phyloP scores from a whole-genome alignment of 2,329 filamentous ascomycete species.

The Ambrosiella xylebori region DNA sequence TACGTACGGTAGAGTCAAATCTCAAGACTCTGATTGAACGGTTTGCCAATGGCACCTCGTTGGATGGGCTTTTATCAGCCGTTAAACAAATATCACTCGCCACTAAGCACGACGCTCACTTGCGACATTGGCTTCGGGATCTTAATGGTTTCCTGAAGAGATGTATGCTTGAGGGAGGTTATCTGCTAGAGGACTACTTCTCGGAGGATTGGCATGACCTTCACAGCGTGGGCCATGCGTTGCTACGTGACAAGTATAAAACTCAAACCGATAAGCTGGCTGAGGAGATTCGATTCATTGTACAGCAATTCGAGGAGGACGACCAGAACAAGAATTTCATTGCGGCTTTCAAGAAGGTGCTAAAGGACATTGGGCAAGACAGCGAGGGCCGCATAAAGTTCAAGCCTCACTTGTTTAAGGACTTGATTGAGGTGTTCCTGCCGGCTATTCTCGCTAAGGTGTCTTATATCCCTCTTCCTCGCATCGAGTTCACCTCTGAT shows the following conservation, averaged over 20 bases:
- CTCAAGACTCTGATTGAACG: conserved; percentile 80
- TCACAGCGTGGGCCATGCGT: conserved; percentile 69
- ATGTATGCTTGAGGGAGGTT: conserved; percentile 77
- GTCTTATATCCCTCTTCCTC: conserved; percentile 79
- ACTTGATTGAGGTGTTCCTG: conserved; percentile 71
- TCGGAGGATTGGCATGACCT: conserved; percentile 69
- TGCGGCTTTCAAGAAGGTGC: conserved; percentile 62
- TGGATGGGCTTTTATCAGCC: conserved; percentile 68
- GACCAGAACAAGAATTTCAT: conserved; percentile 70
- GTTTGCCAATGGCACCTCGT: conserved; percentile 86
- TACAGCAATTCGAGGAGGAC: conserved; percentile 77
- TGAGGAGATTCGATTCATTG: conserved; percentile 81
- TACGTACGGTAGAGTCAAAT: conserved; percentile 60
- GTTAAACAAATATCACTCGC: conserved; percentile 75
- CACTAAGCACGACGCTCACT: conserved; percentile 70
- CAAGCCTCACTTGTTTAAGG: conserved; percentile 85
- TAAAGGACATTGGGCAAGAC: conserved; percentile 74
- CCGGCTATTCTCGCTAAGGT: conserved; percentile 68
- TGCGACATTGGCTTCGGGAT: conserved; percentile 76
- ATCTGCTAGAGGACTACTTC: conserved; percentile 66
- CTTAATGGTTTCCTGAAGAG: conserved; percentile 64
- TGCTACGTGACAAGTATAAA: conserved; percentile 79
- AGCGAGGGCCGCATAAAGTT: conserved; percentile 69
- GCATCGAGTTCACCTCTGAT: conserved; percentile 79
- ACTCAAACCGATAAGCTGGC: conserved; percentile 69